Percentiles rank a stretch among this genome's conserved stretches.
Conservation (phyloP, 192 early-diverging fungal genomes). For the Jimgerdemannia lactiflua region DNA sequence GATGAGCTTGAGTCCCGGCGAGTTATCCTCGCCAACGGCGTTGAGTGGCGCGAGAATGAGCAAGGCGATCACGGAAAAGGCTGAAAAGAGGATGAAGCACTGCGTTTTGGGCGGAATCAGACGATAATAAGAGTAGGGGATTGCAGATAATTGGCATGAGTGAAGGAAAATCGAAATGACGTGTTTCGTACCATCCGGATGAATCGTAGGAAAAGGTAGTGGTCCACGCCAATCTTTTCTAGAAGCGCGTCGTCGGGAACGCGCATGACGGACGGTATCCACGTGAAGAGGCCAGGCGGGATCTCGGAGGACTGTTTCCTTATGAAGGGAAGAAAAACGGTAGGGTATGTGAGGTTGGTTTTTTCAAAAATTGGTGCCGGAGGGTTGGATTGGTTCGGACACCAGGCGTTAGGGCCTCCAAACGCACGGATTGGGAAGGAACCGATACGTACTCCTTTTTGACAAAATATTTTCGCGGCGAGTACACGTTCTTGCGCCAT, state of each 20-base stretch:
- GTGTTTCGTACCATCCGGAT: conserved; percentile 42
- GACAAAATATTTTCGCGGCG: conserved; percentile 66
- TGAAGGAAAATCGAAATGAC: too few relatives aligned
- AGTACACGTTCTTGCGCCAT: conserved; percentile 63
- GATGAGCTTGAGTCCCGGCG: conserved; percentile 53
- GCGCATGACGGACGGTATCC: conserved; percentile 54
- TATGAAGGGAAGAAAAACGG: neutral
- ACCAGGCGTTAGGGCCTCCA: too few relatives aligned
- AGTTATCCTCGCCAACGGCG: conserved; percentile 38
- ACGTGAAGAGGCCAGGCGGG: conserved; percentile 49
- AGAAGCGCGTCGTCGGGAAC: conserved; percentile 55
- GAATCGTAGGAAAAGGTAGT: conserved; percentile 77
- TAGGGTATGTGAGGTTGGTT: too few relatives aligned
- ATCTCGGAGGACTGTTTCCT: conserved; percentile 52
- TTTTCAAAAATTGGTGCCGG: too few relatives aligned
- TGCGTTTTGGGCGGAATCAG: neutral
- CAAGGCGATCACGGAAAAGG: conserved; percentile 51
- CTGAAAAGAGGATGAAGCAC: conserved; percentile 58
- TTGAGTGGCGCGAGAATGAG: conserved; percentile 73
- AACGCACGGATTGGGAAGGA: too few relatives aligned
- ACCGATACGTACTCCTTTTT: conserved; percentile 39
- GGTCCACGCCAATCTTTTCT: conserved; percentile 61
- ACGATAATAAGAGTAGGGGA: neutral
- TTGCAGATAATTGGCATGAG: too few relatives aligned
- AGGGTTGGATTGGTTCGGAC: too few relatives aligned